Evolutionary conservation across 805 yeast genomes (phyloP).

Genomic region (Monosporozyma servazzii): DNA sequence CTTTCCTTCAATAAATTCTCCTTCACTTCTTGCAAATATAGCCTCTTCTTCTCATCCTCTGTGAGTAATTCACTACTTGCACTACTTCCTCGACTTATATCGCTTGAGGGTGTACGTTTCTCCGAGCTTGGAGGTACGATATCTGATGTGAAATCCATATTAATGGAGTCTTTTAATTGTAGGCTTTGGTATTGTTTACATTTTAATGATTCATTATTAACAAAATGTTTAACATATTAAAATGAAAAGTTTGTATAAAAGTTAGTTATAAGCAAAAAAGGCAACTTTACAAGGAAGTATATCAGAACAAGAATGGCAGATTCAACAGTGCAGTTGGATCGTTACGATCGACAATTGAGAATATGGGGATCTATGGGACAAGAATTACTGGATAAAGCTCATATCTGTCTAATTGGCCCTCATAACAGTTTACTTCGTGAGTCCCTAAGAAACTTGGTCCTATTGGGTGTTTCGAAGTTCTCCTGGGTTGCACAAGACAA

Average conservation of each 20-base stretch:
- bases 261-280: not conserved
- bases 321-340: constrained; percentile 22
- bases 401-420: constrained; percentile 48
- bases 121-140: not conserved
- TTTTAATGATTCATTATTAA: not conserved
- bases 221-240: not conserved
- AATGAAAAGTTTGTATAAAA: not conserved
- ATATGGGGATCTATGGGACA: constrained; percentile 84
- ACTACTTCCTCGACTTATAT: not conserved
- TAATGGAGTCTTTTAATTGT: too few relatives aligned
- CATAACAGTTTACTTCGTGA: constrained; percentile 56
- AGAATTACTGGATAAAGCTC: constrained; percentile 42
- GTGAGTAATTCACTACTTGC: constrained; percentile 4
- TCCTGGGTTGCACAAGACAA: constrained; percentile 35
- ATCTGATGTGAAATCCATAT: constrained; percentile 24
- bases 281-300: not conserved
- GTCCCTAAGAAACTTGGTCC: constrained; percentile 61
- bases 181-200: not conserved
- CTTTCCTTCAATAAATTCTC: constrained; percentile 14
- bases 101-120: constrained; percentile 1
- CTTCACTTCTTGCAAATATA: constrained; percentile 16
- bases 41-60: constrained; percentile 10
- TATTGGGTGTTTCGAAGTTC: constrained; percentile 53
- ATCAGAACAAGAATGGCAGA: not conserved
- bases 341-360: constrained; percentile 81